Evolutionary conservation across 2,329 filamentous ascomycete species (phyloP).

Genomic region (Aspergillus sp.): DNA sequence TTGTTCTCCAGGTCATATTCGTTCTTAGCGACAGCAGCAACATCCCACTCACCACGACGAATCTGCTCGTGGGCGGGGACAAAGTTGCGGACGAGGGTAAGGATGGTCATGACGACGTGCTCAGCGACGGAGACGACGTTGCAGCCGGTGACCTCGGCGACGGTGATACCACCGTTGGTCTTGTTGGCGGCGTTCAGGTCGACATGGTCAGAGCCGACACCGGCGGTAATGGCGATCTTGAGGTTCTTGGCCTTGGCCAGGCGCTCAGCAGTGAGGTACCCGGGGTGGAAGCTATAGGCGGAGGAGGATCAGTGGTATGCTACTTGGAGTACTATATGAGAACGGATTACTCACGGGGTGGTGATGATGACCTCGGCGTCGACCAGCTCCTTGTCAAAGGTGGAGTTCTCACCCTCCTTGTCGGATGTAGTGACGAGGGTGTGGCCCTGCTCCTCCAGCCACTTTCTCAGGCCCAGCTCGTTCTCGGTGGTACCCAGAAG

Average conservation of each 20-base stretch:
- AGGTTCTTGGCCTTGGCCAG: slow-evolving; percentile 98
- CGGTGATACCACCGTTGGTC: slow-evolving; percentile 96
- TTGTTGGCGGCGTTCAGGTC: slow-evolving; percentile 96
- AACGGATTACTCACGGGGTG: slow-evolving; percentile 66
- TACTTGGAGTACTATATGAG: not conserved
- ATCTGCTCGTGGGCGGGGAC: slow-evolving; percentile 96
- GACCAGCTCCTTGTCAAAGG: slow-evolving; percentile 91
- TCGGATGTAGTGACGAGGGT: slow-evolving; percentile 94
- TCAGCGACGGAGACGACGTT: slow-evolving; percentile 98
- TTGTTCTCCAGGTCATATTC: slow-evolving; percentile 97
- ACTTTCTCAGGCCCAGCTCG: slow-evolving; percentile 94
- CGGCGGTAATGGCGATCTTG: slow-evolving; percentile 93
- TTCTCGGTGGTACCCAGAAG: slow-evolving; percentile 96
- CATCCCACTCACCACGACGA: slow-evolving; percentile 85
- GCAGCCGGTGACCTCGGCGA: slow-evolving; percentile 95
- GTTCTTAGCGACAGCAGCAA: slow-evolving; percentile 94
- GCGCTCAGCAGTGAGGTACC: slow-evolving; percentile 94
- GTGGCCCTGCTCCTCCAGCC: slow-evolving; percentile 96
- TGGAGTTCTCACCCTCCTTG: slow-evolving; percentile 92
- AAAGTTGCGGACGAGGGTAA: slow-evolving; percentile 94
- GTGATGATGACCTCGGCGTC: slow-evolving; percentile 99
- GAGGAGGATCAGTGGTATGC: slow-evolving; percentile 12
- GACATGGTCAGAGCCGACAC: slow-evolving; percentile 97
- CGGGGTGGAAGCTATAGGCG: slow-evolving; percentile 82
- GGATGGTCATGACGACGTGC: slow-evolving; percentile 99